Conservation (phyloP, 768 basidiomycete genomes). For the Lactarius deliciosus region DNA sequence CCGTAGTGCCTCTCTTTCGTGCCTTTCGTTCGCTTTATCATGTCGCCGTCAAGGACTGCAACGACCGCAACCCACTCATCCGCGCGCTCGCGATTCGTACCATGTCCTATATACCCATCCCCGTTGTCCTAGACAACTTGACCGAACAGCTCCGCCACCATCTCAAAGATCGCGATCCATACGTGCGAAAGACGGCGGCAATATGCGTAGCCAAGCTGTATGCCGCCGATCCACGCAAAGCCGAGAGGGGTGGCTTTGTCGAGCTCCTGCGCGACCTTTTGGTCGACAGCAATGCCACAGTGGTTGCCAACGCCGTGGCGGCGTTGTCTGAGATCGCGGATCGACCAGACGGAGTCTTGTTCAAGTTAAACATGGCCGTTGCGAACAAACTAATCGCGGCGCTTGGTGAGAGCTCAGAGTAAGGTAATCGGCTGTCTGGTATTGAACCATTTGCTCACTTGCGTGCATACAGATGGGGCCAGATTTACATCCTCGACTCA, state of each 20-base stretch:
- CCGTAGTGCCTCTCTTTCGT: neutral
- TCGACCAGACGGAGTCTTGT: conserved; percentile 89
- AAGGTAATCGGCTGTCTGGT: conserved; percentile 38
- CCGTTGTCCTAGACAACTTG: conserved; percentile 80
- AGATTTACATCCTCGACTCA: conserved; percentile 96
- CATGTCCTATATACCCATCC: conserved; percentile 98
- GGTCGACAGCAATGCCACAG: conserved; percentile 92
- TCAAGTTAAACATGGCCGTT: conserved; percentile 82
- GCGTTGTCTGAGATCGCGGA: conserved; percentile 97
- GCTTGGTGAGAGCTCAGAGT: conserved; percentile 97
- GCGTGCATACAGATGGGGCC: conserved; percentile 78
- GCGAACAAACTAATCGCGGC: conserved; percentile 91
- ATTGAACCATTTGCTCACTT: conserved; percentile 7
- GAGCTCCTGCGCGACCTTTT: conserved; percentile 88
- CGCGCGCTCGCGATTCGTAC: conserved; percentile 97
- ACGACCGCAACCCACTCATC: conserved; percentile 94
- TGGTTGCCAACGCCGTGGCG: conserved; percentile 96
- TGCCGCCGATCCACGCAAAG: conserved; percentile 78
- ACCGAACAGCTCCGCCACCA: conserved; percentile 90
- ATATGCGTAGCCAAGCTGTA: conserved; percentile 98
- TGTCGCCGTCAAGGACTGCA: conserved; percentile 70
- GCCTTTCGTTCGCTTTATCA: neutral
- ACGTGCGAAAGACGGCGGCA: conserved; percentile 97
- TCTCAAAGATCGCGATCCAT: conserved; percentile 92
- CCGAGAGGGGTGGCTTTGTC: conserved; percentile 89